Base-by-base conservation (phyloP, 306 rosid genomes). In the Cucurbita pepo region DNA sequence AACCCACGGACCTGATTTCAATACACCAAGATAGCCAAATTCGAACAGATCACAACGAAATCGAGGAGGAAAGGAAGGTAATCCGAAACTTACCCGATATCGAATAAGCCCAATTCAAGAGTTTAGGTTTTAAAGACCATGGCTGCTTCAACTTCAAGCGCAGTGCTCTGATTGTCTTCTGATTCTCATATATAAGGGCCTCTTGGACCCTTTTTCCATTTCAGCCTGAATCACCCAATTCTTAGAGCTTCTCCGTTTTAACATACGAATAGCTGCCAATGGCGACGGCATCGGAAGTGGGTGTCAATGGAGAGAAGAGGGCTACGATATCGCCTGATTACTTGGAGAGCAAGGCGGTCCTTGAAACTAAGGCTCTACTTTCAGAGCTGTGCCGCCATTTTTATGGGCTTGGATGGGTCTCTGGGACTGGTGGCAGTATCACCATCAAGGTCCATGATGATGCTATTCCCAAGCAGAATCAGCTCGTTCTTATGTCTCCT, bases 341-440 rank as follows among this genome's bases (percentile, higher is more conserved):
- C 75, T 79, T 94, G 36, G 92, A 85, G 55, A 67, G 90, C 74
- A 85, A 81, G 58, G 83, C 82, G 41, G 92, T 88, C 81, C 84
- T 76, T 72, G 98, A 94, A 44, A 90, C 98, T 0, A 86, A 70
- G 82, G 82, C 56, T 78, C 84, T 90, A 72, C 79, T 89, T 79
- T 84, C 97, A 5, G 96, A 94, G 52, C 96, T 94, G 0, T 89
- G 98, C 85, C 97, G 98, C 75, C 94, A 89, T 50, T 94, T 94
- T 84, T 94, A 90, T 83, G 79, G 45, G 63, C 92, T 89, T 15
- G 97, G 97, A 77, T 93, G 98, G 98, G 97, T 93, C 0, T 86
- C 96, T 0, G 98, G 98, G 15, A 90, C 99, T 0, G 99, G 99
- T 69, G 99, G 99, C 9, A 91, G 97, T 82, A 87, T 94, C 89